A percentile compares a stretch with the other conserved stretches of the same genome.
Conservation (phyloP, 768 basidiomycete genomes). For the Termitomyces sp. region DNA sequence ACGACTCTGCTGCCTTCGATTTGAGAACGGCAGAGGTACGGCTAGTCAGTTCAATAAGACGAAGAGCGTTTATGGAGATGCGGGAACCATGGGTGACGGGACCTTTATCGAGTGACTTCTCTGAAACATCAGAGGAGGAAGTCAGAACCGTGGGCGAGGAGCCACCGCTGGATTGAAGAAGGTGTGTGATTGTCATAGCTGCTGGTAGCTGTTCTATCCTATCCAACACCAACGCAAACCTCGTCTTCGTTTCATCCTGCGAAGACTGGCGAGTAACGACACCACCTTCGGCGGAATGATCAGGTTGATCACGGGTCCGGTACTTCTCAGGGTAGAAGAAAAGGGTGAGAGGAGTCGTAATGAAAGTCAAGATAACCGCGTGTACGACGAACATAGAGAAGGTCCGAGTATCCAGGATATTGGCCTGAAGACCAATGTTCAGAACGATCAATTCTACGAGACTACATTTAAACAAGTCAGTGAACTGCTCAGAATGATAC, state of each 20-base stretch:
- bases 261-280: slow-evolving; percentile 11
- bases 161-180: slow-evolving; percentile 46
- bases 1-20: slow-evolving; percentile 67
- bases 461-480: slow-evolving; percentile 24
- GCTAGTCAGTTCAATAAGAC: slow-evolving; percentile 87
- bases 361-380: slow-evolving; percentile 72
- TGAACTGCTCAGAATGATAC: not conserved
- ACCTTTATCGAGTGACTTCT: slow-evolving; percentile 18
- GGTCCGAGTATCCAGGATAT: slow-evolving; percentile 56
- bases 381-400: slow-evolving; percentile 92
- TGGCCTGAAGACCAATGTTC: slow-evolving; percentile 77
- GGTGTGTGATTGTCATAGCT: slow-evolving; percentile 76
- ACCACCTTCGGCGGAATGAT: slow-evolving; percentile 20
- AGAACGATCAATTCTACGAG: slow-evolving; percentile 88
- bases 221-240: slow-evolving; percentile 72
- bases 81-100: slow-evolving; percentile 1
- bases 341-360: slow-evolving; percentile 81
- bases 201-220: slow-evolving; percentile 79
- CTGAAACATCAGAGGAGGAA: slow-evolving; percentile 25
- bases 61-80: slow-evolving; percentile 69
- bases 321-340: slow-evolving; percentile 68
- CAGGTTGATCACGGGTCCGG: slow-evolving; percentile 36
- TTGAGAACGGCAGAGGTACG: slow-evolving; percentile 86
- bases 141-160: not conserved
- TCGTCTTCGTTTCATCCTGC: slow-evolving; percentile 47